Base-by-base conservation (phyloP, 495 filamentous ascomycete species). In the Aspergillus diversus region DNA sequence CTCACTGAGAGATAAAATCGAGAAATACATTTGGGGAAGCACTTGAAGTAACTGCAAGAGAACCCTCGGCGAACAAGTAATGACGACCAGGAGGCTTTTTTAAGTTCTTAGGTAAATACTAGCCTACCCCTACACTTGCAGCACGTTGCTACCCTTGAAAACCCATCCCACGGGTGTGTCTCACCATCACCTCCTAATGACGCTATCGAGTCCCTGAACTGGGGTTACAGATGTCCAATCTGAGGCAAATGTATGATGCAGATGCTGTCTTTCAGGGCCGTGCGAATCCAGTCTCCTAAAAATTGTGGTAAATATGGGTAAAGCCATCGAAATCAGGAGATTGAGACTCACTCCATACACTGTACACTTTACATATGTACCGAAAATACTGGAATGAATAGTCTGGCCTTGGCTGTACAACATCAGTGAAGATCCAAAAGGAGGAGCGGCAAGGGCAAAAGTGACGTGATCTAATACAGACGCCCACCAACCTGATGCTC, bases 381-480 rank as follows among this genome's bases (percentile, higher is more conserved):
- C 43, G 42, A 49, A 9, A 8, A 12, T 15, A 54, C 51, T 54
- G 51, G 51, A 34, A 54, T 33, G 42, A 52, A 66, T 61, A 66
- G 63, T 33, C 55, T 33, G 43, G 17, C 61, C 63, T 66, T 66
- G 63, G 63, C 63, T 59, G 54, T 61, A 16, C 47, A 57, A 54
- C 63, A 43, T 60, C 43, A 27, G 27, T 31, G 35, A 57, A 17
- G 15, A 57, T 31, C 35, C 11, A 32, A 12, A 47, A 7, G 27
- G 12, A 49, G 43, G 21, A 59, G 27, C 55, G 37, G 47, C 56
- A 47, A 34, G 12, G 32, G 56, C 43, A 21, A 31, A 59, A 49
- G n/a, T 33, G 46, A 59, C 50, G 27, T 34, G 56, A 34, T 34
- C 31, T 43, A 49, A 50, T 13, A 33, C 56, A 57, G 43, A 57